Base-by-base conservation (phyloP, 768 basidiomycete species). In the Dioszegia aurantiaca region DNA sequence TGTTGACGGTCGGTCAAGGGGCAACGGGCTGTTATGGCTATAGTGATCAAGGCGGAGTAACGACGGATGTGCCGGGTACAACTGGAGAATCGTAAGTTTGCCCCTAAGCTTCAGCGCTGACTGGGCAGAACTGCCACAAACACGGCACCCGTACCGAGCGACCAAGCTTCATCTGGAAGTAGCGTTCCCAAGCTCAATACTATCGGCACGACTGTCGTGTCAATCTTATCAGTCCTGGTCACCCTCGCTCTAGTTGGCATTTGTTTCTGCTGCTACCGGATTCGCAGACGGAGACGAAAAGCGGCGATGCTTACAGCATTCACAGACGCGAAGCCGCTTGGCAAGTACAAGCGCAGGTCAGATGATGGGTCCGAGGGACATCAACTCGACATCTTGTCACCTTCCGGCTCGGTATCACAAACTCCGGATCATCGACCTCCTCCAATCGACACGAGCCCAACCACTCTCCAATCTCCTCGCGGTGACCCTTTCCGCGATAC, bases 1-100 rank as follows among this genome's bases (percentile, higher is more conserved):
- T 73, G 61, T 60, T 73, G 58, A 70, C 69, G 0, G 71, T 73
- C n/a, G 71, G 71, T 14, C 71, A 73, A 42, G 71, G 71, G 1
- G 19, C 43, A 4, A 51, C 56, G 5, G 61, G 52, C 11, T 73
- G 71, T 54, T 36, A 63, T 46, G 61, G 24, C 23, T 31, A 24
- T 43, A 53, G 31, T 4, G 36, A 59, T 19, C 14, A 12, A 10
- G 40, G 37, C 8, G 61, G 58, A 4, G 46, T 39, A 17, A 55
- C 60, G 12, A 62, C 49, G 33, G 41, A 43, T 33, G 33, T 46
- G 28, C 67, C 71, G 2, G 67, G 65, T 51, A 51, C 67, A 3
- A 72, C 70, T 3, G 70, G 57, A 1, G 62, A 30, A 55, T 62
- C 45, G 61, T 54, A 23, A 47, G 46, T 59, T 19, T 9, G 42